These are phyloP conservation scores for Neodidymelliopsis sp. DNA, from an alignment of 2,329 filamentous ascomycete species.

Conservation along the genomic window DNA sequence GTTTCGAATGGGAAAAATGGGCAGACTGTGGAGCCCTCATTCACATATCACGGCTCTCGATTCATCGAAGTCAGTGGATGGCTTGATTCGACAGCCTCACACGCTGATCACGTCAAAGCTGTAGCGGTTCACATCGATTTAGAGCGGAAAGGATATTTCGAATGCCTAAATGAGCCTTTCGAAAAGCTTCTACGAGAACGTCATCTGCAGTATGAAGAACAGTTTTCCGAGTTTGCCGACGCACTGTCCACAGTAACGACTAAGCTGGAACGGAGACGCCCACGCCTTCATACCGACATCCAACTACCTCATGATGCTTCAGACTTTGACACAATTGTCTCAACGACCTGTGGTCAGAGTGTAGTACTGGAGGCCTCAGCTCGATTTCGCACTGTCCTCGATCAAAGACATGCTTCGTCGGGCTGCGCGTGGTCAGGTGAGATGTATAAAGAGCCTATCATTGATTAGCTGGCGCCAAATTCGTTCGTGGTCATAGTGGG, in stretches of 20 bases:
- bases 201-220: conserved; percentile 64
- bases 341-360: too few relatives aligned
- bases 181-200: conserved; percentile 65
- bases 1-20: conserved; percentile 33
- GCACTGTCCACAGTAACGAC: conserved; percentile 64
- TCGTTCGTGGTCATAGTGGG: background rate
- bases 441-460: too few relatives aligned
- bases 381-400: too few relatives aligned
- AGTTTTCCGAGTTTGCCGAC: conserved; percentile 60
- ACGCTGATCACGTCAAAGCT: conserved; percentile 40
- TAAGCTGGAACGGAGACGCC: conserved; percentile 63
- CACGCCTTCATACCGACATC: conserved; percentile 61
- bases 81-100: conserved; percentile 24
- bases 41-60: conserved; percentile 63
- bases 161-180: conserved; percentile 60
- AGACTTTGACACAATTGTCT: too few relatives aligned
- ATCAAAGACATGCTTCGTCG: too few relatives aligned
- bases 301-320: too few relatives aligned
- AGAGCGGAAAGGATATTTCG: conserved; percentile 58
- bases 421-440: too few relatives aligned
- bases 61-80: conserved; percentile 52
- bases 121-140: conserved; percentile 63
- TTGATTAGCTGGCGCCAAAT: too few relatives aligned
- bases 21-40: conserved; percentile 55
- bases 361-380: too few relatives aligned